Evolutionary conservation across 495 filamentous ascomycete species (phyloP).

Genomic region (Geoglossum glabrum): DNA sequence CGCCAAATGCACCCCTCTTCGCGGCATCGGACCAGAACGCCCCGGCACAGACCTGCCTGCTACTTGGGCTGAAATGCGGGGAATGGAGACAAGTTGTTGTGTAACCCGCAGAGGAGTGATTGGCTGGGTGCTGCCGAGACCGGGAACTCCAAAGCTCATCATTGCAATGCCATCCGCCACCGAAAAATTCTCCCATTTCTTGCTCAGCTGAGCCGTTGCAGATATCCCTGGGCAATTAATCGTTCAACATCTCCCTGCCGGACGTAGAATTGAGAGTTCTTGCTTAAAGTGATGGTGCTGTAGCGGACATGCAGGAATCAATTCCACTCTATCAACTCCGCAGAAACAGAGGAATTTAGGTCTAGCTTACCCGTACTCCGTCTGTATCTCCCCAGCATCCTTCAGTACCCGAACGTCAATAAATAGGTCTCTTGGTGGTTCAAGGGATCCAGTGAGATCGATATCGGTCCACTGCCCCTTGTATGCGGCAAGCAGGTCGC

Average conservation of each 20-base stretch:
- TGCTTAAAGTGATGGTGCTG: slow-evolving; percentile 88
- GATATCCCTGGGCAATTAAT: slow-evolving; percentile 87
- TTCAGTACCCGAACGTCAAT: slow-evolving; percentile 94
- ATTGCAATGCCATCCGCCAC: background rate
- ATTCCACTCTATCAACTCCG: background rate
- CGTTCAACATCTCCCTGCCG: slow-evolving; percentile 91
- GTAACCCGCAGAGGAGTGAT: background rate
- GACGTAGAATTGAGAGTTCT: slow-evolving; percentile 96
- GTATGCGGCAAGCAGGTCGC: slow-evolving; percentile 81
- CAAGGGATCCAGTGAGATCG: slow-evolving; percentile 84
- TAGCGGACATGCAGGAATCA: background rate
- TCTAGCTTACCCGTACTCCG: slow-evolving; percentile 77
- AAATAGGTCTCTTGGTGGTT: slow-evolving; percentile 87
- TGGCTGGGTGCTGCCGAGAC: background rate
- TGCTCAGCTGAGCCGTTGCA: slow-evolving; percentile 70
- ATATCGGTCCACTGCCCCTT: slow-evolving; percentile 99
- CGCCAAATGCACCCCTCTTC: background rate
- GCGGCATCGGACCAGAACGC: background rate
- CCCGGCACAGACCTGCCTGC: background rate
- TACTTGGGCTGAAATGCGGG: background rate
- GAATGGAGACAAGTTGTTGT: background rate
- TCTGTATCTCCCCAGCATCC: slow-evolving; percentile 97
- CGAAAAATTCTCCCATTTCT: background rate
- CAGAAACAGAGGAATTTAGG: background rate
- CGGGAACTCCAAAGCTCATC: background rate